phyloP scores from a whole-genome alignment of 75 land plant species.

The Ceratopteris richardii region DNA sequence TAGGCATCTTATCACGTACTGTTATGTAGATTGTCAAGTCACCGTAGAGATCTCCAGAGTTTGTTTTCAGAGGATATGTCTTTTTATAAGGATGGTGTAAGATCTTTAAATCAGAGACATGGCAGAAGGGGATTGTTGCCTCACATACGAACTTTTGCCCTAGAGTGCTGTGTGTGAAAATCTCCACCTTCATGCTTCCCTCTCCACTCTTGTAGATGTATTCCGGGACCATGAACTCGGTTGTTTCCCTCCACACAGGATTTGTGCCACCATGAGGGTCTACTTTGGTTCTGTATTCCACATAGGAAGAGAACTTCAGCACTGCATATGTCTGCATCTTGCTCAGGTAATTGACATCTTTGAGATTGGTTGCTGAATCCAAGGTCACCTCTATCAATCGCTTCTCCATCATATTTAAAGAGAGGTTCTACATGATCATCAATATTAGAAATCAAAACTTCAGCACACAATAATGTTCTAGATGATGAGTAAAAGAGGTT shows the following conservation, averaged over 20 bases:
- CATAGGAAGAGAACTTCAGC: neutral
- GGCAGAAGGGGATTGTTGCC: neutral
- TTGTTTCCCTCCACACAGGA: neutral
- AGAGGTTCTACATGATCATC: too few species aligned
- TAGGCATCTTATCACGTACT: too few species aligned
- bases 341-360: neutral
- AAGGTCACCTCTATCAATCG: neutral
- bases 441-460: too few species aligned
- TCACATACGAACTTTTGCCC: conserved; percentile 1
- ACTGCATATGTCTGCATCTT: conserved; percentile 2
- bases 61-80: too few species aligned
- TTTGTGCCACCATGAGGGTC: neutral
- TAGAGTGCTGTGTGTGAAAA: neutral
- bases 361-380: neutral
- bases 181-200: neutral
- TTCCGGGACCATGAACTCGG: neutral
- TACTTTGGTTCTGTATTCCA: conserved; percentile 1
- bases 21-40: too few species aligned
- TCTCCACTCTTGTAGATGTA: neutral
- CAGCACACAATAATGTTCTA: too few species aligned
- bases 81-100: too few species aligned
- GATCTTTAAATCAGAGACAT: neutral
- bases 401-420: neutral
- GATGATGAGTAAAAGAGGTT: too few species aligned
- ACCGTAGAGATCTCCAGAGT: too few species aligned